These are phyloP conservation scores for Cryptococcus depauperatus DNA, from an alignment of 1,284 basidiomycete species.

Conservation along the genomic window DNA sequence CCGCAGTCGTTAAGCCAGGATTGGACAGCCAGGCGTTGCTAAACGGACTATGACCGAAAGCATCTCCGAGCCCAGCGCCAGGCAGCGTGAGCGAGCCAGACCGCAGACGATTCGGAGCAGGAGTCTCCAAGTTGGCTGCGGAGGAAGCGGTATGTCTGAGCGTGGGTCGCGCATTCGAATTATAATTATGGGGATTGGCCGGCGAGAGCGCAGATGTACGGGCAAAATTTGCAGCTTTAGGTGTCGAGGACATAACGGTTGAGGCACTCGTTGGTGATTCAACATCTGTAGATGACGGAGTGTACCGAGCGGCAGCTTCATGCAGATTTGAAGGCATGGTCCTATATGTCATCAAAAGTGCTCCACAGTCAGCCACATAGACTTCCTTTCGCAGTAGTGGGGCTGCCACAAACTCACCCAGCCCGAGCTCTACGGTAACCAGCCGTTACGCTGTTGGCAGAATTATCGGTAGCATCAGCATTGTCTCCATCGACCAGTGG, in stretches of 20 bases:
- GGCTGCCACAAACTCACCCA: conserved; percentile 31
- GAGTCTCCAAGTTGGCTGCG: conserved; percentile 48
- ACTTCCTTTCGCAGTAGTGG: conserved; percentile 1
- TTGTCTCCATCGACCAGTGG: conserved; percentile 62
- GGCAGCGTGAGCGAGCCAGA: conserved; percentile 81
- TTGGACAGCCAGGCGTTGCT: conserved; percentile 76
- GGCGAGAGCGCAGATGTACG: conserved; percentile 37
- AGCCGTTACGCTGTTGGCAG: conserved; percentile 47
- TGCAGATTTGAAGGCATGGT: conserved; percentile 43
- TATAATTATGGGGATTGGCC: conserved; percentile 22
- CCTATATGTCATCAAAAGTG: conserved; percentile 20
- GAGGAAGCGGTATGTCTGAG: conserved; percentile 67
- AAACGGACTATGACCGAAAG: conserved; percentile 70
- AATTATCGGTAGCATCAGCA: conserved; percentile 45
- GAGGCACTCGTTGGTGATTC: conserved; percentile 11
- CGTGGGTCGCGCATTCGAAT: conserved; percentile 51
- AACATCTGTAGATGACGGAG: conserved; percentile 9
- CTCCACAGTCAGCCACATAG: not conserved
- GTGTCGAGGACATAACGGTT: conserved; percentile 7
- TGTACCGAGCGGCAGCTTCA: conserved; percentile 21
- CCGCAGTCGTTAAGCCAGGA: conserved; percentile 20
- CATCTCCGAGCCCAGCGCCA: conserved; percentile 63
- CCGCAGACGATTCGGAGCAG: conserved; percentile 61
- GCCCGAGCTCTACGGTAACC: conserved; percentile 40
- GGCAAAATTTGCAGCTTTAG: conserved; percentile 12